Base-by-base conservation (phyloP, 2,329 filamentous ascomycete species). In the Fusarium tuaranense region DNA sequence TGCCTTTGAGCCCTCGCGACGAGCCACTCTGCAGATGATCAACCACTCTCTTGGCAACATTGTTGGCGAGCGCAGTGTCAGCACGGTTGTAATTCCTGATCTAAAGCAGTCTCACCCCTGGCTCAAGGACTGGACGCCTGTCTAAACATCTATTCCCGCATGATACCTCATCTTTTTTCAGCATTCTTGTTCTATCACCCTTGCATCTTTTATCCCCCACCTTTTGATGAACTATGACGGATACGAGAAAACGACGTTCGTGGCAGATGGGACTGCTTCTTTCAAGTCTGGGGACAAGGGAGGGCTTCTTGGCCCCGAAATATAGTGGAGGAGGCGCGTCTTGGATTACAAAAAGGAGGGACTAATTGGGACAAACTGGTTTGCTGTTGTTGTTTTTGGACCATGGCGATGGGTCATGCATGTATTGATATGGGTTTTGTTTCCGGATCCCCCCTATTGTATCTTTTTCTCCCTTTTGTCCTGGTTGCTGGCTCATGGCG, bases 1-100 rank as follows among this genome's bases (percentile, higher is more conserved):
- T n/a, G 30, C 46, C 10, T 63, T 71, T 5, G 70, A 75, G 48
- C 73, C 77, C 9, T 79, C 77, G 41, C 73, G 67, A 25, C 69
- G 69, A 7, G 77, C 77, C 25, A 79, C 77, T 7, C 55, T 72
- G 2, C 77, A 79, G 55, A 79, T 79, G 77, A 73, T 79, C 60
- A 70, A 71, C 27, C 77, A 79, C 55, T 78, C 74, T 7, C 73
- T 79, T 0, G 77, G 77, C 9, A 79, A 77, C 25, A 75, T 79
- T 34, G 65, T 79, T 30, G 77, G 77, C 10, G 77, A 79, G 48
- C 77, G 77, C 22, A 79, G 76, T 62, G 66, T 76, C 41, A 74
- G 74, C 46, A 78, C 73, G 38, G 77, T 69, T 20, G 70, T 77
- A n/a, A 72, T 79, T 51, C 72, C 71, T 3, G 70, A 68, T 5